phyloP scores from a whole-genome alignment of 2,329 filamentous ascomycete genomes.

The Westerdykella sp. region DNA sequence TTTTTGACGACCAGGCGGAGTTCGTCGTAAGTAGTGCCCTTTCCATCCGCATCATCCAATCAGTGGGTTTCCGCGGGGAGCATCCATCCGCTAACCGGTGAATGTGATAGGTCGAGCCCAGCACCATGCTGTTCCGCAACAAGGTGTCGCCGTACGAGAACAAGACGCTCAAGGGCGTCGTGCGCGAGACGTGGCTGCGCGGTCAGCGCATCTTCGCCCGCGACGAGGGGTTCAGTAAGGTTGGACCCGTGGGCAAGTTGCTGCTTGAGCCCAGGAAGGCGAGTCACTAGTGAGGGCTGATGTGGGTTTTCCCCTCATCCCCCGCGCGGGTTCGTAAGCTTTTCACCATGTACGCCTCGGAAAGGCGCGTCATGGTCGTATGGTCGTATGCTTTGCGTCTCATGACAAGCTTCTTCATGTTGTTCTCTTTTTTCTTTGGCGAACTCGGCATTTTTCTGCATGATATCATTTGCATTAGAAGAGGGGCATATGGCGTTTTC shows the following conservation, averaged over 20 bases:
- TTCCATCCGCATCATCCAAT: background rate
- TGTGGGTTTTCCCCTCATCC: too few relatives aligned
- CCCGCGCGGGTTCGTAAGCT: too few relatives aligned
- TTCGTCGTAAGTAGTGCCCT: slow-evolving; percentile 57
- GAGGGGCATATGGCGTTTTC: background rate
- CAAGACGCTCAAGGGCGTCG: slow-evolving; percentile 67
- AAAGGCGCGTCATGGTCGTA: too few relatives aligned
- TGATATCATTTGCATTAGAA: background rate
- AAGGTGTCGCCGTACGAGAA: slow-evolving; percentile 88
- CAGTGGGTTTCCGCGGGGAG: background rate
- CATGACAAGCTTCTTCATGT: too few relatives aligned
- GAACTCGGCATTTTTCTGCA: too few relatives aligned
- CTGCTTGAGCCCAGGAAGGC: slow-evolving; percentile 45
- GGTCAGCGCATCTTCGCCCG: slow-evolving; percentile 69
- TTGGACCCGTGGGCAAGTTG: slow-evolving; percentile 44
- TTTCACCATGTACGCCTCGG: too few relatives aligned
- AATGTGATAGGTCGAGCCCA: slow-evolving; percentile 43
- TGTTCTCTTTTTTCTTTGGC: background rate
- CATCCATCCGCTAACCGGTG: slow-evolving; percentile 4
- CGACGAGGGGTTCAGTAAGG: slow-evolving; percentile 59
- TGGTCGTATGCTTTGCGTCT: too few relatives aligned
- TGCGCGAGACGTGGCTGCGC: slow-evolving; percentile 78
- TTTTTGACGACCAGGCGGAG: slow-evolving; percentile 78
- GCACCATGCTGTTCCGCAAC: slow-evolving; percentile 91
- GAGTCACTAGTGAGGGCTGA: slow-evolving; percentile 7